Conservation (phyloP, 2,329 filamentous ascomycete species). For the Madurella fahalii region DNA sequence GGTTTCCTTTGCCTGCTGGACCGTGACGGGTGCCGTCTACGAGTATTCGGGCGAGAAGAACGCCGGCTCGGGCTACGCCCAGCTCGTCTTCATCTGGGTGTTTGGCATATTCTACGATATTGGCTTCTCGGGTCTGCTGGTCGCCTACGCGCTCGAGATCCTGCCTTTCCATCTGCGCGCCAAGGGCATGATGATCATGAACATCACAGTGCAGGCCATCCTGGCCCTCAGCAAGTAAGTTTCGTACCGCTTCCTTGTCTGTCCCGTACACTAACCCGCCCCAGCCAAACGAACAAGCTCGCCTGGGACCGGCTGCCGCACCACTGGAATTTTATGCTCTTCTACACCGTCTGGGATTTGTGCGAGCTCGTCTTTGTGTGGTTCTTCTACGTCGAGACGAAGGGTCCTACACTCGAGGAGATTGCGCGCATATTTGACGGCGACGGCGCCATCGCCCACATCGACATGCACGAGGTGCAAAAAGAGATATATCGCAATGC, state of each 20-base stretch:
- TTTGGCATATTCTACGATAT: slow-evolving; percentile 59
- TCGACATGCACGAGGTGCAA: slow-evolving; percentile 52
- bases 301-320: slow-evolving; percentile 56
- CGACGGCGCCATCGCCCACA: slow-evolving; percentile 51
- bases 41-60: slow-evolving; percentile 43
- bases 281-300: slow-evolving; percentile 58
- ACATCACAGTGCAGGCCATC: slow-evolving; percentile 58
- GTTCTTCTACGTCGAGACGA: slow-evolving; percentile 67
- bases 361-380: slow-evolving; percentile 59
- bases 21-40: slow-evolving; percentile 49
- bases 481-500: slow-evolving; percentile 42
- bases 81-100: slow-evolving; percentile 56
- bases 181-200: slow-evolving; percentile 61
- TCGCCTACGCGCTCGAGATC: slow-evolving; percentile 56
- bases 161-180: slow-evolving; percentile 55
- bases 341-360: slow-evolving; percentile 61
- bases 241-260: neutral
- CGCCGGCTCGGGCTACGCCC: slow-evolving; percentile 45
- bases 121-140: slow-evolving; percentile 54
- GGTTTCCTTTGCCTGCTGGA: slow-evolving; percentile 47
- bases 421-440: slow-evolving; percentile 69
- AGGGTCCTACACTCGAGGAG: slow-evolving; percentile 66
- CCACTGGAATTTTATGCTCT: slow-evolving; percentile 63
- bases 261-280: neutral
- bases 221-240: slow-evolving; percentile 58